Base-by-base conservation (phyloP, 176 grass and related monocot genomes). In the Triticum timopheevii region DNA sequence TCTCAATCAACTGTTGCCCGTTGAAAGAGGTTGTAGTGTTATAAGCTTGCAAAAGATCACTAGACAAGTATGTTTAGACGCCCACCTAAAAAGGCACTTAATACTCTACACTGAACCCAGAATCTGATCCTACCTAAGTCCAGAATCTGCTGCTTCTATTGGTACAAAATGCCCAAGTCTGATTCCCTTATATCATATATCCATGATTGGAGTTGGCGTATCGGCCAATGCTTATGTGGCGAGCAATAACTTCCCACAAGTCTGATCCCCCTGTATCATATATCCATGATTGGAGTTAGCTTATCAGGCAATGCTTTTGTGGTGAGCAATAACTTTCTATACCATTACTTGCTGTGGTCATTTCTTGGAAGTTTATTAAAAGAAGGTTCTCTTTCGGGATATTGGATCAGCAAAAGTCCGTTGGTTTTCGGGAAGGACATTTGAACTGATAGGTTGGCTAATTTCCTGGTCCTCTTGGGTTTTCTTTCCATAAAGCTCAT, bases 231-330 rank as follows among this genome's bases (percentile, higher is more conserved):
- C 36, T 61, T 15, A 69, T 28, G 24, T 79, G 34, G 35, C 8
- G 23, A 79, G 50, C 23, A 79, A 58, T 61, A 44, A 61, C 50
- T 39, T 78, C 80, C 10, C 11, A 54, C 58, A 45, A 59, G 56
- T 22, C 20, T 22, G 56, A 59, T 3, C 20, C 56, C 56, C 56
- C 19, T 22, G 20, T 19, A 54, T 59, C 56, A 59, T 59, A 8
- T 82, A 59, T 35, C 19, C 27, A 49, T 85, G 35, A 80, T 79
- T 89, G 13, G 66, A 58, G 10, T 50, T 67, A 69, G 45, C 64
- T 58, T 58, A 58, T 49, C 61, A 9, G 34, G 44, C 40, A 67
- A 80, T 73, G 20, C 27, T 61, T 22, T 79, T 28, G 17, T 79
- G 34, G 35, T 8, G 34, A 79, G 50, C 23, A 78, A 56, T 70